These are phyloP conservation scores for Lepidopterella palustris DNA, from an alignment of 495 filamentous ascomycete species.

Conservation along the genomic window DNA sequence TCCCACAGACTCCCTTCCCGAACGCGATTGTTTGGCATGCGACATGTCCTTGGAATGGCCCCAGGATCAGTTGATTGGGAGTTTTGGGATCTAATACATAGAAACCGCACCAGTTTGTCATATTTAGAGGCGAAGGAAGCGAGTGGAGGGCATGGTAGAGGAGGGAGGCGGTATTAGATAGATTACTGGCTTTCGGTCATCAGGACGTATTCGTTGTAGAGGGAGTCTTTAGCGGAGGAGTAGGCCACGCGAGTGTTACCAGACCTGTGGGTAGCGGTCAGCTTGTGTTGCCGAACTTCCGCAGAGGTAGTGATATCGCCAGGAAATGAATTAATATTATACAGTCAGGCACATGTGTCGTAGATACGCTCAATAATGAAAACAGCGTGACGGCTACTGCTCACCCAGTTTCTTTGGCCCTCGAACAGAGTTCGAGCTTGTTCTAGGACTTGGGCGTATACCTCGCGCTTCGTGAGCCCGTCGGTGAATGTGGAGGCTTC, in stretches of 20 bases:
- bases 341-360: no score
- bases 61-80: constrained; percentile 57
- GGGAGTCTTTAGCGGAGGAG: background rate
- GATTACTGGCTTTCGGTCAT: constrained; percentile 54
- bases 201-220: background rate
- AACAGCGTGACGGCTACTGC: no score
- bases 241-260: constrained; percentile 39
- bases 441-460: constrained; percentile 67
- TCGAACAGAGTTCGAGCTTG: constrained; percentile 65
- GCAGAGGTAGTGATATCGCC: background rate
- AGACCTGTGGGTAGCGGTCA: constrained; percentile 43
- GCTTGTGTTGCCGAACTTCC: background rate
- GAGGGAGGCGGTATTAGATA: constrained; percentile 75
- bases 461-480: constrained; percentile 62
- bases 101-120: constrained; percentile 90
- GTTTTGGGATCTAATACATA: constrained; percentile 62
- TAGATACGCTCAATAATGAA: no score
- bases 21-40: constrained; percentile 82
- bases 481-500: constrained; percentile 70
- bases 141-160: constrained; percentile 81
- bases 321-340: background rate
- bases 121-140: constrained; percentile 61
- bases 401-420: constrained; percentile 84
- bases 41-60: constrained; percentile 82
- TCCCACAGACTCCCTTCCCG: constrained; percentile 75